A percentile compares a stretch with the other conserved stretches of the same genome.
These are phyloP conservation scores for Aureobasidium sp. DNA, from an alignment of 2,329 filamentous ascomycete genomes.

Conservation along the genomic window DNA sequence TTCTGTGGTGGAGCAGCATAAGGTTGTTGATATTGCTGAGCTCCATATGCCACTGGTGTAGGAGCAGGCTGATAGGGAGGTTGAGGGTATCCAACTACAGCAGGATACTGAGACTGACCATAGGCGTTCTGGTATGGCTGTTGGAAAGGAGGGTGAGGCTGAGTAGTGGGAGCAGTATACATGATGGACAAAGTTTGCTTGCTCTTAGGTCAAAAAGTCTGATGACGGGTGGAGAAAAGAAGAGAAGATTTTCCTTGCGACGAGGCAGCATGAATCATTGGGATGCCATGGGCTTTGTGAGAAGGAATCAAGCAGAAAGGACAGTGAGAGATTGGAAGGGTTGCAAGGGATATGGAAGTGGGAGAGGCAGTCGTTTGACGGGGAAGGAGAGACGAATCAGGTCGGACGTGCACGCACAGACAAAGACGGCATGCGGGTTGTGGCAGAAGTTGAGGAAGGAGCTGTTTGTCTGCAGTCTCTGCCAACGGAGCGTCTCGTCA, in stretches of 20 bases:
- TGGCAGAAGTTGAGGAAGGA: background rate
- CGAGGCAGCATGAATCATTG: background rate
- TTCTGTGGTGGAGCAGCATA: background rate
- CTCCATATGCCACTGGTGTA: slow-evolving; percentile 15
- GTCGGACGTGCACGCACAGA: slow-evolving; percentile 4
- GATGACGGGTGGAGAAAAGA: background rate
- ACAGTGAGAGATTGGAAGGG: background rate
- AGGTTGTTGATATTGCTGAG: slow-evolving; percentile 23
- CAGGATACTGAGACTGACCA: background rate
- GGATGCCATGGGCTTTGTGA: slow-evolving; percentile 9
- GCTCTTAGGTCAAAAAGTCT: background rate
- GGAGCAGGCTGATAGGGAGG: slow-evolving; percentile 21
- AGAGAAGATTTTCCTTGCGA: background rate
- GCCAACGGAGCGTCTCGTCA: slow-evolving; percentile 6
- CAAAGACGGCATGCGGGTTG: slow-evolving; percentile 9
- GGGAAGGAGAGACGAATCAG: slow-evolving; percentile 12
- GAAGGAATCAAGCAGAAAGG: background rate
- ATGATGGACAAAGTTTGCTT: slow-evolving; percentile 5
- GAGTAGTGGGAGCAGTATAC: slow-evolving; percentile 23
- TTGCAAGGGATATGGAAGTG: slow-evolving; percentile 11
- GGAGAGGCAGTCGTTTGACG: slow-evolving; percentile 6
- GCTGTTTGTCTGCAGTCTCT: slow-evolving; percentile 3
- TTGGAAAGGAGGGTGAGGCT: slow-evolving; percentile 25
- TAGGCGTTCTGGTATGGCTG: slow-evolving; percentile 19
- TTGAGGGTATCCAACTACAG: slow-evolving; percentile 20